phyloP scores from a whole-genome alignment of 768 basidiomycete genomes.

The Rhizopogon roseolus region DNA sequence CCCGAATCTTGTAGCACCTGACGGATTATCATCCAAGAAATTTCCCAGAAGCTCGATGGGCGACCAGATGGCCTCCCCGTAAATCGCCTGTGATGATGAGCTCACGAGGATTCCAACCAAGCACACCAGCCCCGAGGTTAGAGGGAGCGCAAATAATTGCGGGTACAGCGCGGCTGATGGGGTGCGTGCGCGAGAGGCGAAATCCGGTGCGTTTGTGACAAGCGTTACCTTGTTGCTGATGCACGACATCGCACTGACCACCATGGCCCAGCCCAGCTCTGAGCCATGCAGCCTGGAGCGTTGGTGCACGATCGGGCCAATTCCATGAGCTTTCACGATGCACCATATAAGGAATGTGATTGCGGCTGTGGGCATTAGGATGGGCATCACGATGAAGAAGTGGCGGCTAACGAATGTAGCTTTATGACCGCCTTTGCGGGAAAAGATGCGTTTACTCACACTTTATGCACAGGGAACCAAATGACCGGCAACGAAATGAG shows the following conservation, averaged over 20 bases:
- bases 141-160: slow-evolving; percentile 66
- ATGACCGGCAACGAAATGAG: slow-evolving; percentile 73
- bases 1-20: slow-evolving; percentile 62
- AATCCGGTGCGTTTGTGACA: slow-evolving; percentile 75
- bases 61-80: slow-evolving; percentile 75
- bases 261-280: slow-evolving; percentile 72
- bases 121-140: slow-evolving; percentile 70
- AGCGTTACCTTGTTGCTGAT: slow-evolving; percentile 79
- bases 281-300: slow-evolving; percentile 60
- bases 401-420: slow-evolving; percentile 45
- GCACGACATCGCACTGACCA: slow-evolving; percentile 67
- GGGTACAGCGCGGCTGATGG: slow-evolving; percentile 58
- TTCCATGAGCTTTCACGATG: slow-evolving; percentile 70
- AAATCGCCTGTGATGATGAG: slow-evolving; percentile 71
- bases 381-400: slow-evolving; percentile 75
- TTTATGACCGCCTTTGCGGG: background rate
- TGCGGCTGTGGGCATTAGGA: slow-evolving; percentile 66
- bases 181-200: slow-evolving; percentile 57
- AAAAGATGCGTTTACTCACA: slow-evolving; percentile 39
- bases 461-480: slow-evolving; percentile 80
- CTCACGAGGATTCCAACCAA: slow-evolving; percentile 82
- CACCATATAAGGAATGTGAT: slow-evolving; percentile 76
- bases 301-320: slow-evolving; percentile 69
- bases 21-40: slow-evolving; percentile 63
- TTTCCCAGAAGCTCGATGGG: slow-evolving; percentile 66